phyloP scores from a whole-genome alignment of 768 basidiomycete genomes.

The Podaxis sp. region DNA sequence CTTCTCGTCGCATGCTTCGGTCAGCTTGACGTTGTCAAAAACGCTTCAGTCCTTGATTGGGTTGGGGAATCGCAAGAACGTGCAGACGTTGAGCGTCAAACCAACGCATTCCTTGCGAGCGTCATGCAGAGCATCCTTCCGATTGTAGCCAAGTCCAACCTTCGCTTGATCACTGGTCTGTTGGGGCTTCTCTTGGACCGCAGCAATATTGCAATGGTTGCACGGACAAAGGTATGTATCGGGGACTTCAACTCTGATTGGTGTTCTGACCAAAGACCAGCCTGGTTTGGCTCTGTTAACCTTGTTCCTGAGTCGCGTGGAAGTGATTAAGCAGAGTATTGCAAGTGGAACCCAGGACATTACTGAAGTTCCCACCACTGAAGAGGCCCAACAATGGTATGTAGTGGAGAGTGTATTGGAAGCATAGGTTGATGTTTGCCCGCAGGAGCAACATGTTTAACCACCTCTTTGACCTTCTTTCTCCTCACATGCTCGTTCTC shows the following conservation, averaged over 20 bases:
- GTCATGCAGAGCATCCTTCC: constrained; percentile 86
- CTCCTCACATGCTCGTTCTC: constrained; percentile 72
- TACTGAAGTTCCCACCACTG: constrained; percentile 57
- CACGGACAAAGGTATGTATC: constrained; percentile 74
- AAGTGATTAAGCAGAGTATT: constrained; percentile 80
- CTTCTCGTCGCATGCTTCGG: constrained; percentile 92
- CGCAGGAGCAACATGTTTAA: constrained; percentile 86
- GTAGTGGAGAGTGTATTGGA: constrained; percentile 10
- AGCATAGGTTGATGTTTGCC: constrained; percentile 12
- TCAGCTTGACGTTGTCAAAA: constrained; percentile 87
- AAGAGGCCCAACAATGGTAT: constrained; percentile 78
- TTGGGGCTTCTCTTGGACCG: constrained; percentile 81
- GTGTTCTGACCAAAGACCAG: constrained; percentile 38
- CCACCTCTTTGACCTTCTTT: constrained; percentile 78
- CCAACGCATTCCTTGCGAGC: constrained; percentile 83
- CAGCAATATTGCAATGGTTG: constrained; percentile 69
- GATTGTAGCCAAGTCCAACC: constrained; percentile 73
- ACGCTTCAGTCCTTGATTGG: constrained; percentile 72
- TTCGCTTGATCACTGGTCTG: constrained; percentile 84
- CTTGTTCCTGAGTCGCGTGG: constrained; percentile 89
- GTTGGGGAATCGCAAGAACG: constrained; percentile 61
- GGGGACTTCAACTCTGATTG: background rate
- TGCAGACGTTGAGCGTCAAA: constrained; percentile 80
- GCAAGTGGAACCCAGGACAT: constrained; percentile 45
- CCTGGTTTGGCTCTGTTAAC: constrained; percentile 92